Evolutionary conservation across 2,329 filamentous ascomycete genomes (phyloP).

Genomic region (Phyllosticta citriasiana): DNA sequence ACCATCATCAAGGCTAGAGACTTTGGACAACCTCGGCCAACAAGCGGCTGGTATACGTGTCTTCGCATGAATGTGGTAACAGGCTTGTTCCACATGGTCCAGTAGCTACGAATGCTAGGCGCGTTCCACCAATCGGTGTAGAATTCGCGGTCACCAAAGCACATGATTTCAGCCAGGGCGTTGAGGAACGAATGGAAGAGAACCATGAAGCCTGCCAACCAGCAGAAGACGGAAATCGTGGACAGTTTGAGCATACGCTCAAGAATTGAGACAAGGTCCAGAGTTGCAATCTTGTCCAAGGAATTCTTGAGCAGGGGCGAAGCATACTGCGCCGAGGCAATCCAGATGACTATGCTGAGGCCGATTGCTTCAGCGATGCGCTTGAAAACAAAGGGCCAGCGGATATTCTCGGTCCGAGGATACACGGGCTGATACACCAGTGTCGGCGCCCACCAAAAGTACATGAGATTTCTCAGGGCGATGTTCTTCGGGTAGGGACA

Average conservation of each 20-base stretch:
- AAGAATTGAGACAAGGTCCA: slow-evolving; percentile 71
- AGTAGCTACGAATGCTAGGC: slow-evolving; percentile 72
- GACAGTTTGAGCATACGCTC: slow-evolving; percentile 91
- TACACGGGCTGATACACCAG: slow-evolving; percentile 96
- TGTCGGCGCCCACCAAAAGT: slow-evolving; percentile 98
- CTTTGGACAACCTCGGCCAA: slow-evolving; percentile 71
- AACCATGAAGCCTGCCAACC: slow-evolving; percentile 95
- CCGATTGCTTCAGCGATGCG: slow-evolving; percentile 67
- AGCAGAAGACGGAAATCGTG: slow-evolving; percentile 90
- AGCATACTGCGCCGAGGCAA: slow-evolving; percentile 88
- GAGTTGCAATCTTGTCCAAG: slow-evolving; percentile 70
- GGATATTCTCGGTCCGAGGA: slow-evolving; percentile 68
- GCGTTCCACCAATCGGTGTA: slow-evolving; percentile 97
- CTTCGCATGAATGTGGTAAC: slow-evolving; percentile 95
- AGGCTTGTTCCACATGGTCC: slow-evolving; percentile 95
- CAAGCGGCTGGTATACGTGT: slow-evolving; percentile 81
- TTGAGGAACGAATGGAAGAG: slow-evolving; percentile 91
- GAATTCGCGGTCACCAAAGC: slow-evolving; percentile 87
- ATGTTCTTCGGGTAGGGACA: slow-evolving; percentile 91
- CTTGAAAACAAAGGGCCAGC: slow-evolving; percentile 83
- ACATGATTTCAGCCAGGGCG: slow-evolving; percentile 77
- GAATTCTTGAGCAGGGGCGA: slow-evolving; percentile 84
- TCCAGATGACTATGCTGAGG: slow-evolving; percentile 86
- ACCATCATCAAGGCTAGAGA: slow-evolving; percentile 65
- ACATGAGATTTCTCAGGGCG: slow-evolving; percentile 74